Evolutionary conservation across 345 rosid genomes (phyloP).

Genomic region (Euphorbia tirucalli): DNA sequence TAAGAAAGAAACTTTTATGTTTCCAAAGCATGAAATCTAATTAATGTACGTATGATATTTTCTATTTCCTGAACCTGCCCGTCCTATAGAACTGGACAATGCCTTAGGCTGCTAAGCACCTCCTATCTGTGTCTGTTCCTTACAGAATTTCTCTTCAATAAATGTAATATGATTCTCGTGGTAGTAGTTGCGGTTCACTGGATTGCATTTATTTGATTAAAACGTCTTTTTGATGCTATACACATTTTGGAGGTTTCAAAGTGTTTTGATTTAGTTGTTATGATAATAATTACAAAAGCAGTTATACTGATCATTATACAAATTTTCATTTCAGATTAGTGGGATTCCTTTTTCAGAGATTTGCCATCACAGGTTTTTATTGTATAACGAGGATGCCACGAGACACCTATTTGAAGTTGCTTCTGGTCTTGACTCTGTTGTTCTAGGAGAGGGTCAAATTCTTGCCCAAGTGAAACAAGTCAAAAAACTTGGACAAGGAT

Average conservation of each 20-base stretch:
- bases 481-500: conserved; percentile 29
- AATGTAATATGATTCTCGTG: neutral
- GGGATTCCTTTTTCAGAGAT: conserved; percentile 23
- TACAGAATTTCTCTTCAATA: neutral
- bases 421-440: conserved; percentile 28
- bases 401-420: conserved; percentile 27
- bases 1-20: neutral
- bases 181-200: neutral
- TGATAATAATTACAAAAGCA: neutral
- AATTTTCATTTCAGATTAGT: conserved; percentile 19
- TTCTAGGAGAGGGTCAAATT: conserved; percentile 29
- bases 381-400: conserved; percentile 23
- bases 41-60: too few relatives aligned
- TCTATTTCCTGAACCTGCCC: too few relatives aligned
- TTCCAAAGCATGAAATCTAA: too few relatives aligned
- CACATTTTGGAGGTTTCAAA: neutral
- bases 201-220: neutral
- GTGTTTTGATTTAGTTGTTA: neutral
- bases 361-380: conserved; percentile 23
- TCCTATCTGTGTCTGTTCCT: neutral
- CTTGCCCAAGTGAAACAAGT: conserved; percentile 32
- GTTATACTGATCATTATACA: neutral
- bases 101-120: too few relatives aligned
- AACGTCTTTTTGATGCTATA: neutral
- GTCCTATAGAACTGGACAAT: too few relatives aligned